Base-by-base conservation (phyloP, 1,139 yeast genomes). In the Zygoascus sp. region DNA sequence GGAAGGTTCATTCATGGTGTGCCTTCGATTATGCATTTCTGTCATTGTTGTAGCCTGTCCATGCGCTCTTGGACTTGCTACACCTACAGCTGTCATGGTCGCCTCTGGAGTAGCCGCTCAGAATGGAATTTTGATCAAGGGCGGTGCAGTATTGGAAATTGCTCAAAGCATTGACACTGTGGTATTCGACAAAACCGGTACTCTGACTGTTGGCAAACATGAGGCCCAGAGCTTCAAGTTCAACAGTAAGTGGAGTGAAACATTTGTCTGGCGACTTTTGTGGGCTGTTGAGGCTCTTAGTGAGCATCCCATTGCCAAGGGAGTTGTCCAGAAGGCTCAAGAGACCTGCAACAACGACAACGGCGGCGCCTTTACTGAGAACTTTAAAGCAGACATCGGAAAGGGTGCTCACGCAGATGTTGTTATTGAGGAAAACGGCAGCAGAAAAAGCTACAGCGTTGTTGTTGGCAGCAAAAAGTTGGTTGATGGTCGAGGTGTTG, bases 71-170 rank as follows among this genome's bases (percentile, higher is more conserved):
- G 98, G 98, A 1, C 73, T 92, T 45, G 97, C 97, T 7, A 95
- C 98, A 0, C 98, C 98, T 0, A 92, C 98, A 1, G 98, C 98
- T 0, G 87, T 94, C 3, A 90, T 92, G 97, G 98, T 92, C 3
- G 98, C 97, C 5, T 90, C 97, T 1, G 98, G 98, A 21, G 84
- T 88, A 23, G 97, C 96, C 32, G 97, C 98, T 0, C 68, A 78
- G 10, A 74, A 88, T 65, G 98, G 98, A 21, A 85, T 92, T 10
- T 72, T 94, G 47, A 85, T 94, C 58, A 92, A 92, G 66, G 96
- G 97, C 43, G 98, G 97, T 20, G 95, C 85, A 48, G 78, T 86
- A 10, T 75, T 94, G 52, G 98, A 94, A 62, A 75, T 72, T 46
- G 83, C 95, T 6, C 78, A 79, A 57, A 67, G 74, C 15, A 72